Evolutionary conservation across 176 grass and related monocot species (phyloP), one percentile per base, ranked within the genome.

Genomic region (Avena atlantica): DNA sequence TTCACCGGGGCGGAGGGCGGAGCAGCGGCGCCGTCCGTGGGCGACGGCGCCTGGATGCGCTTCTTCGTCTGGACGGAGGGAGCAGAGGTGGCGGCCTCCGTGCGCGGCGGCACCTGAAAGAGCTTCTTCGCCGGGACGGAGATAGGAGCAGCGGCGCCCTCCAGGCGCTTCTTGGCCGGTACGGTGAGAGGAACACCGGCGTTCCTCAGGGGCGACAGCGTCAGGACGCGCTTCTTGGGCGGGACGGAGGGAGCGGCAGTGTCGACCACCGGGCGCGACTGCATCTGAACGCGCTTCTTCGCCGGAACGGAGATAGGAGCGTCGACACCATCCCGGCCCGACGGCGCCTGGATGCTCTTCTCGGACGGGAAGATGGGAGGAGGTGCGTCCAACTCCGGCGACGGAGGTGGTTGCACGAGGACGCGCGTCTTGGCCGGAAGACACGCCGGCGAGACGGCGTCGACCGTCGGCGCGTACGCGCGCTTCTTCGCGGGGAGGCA

Each of bases 401-500:
- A 57, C 2, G 58, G n/a, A 24, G 40, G 16, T 3, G 63, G 58
- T 23, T 61, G 53, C 37, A 83, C 44, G 20, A 48, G 57, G 63
- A 25, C 9, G 48, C 62, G 31, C 83, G 78, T 83, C 73, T 89
- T 89, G 27, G 61, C 48, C 10, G 53, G 57, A 47, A 84, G 12
- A 21, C 64, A 31, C 19, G 8, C 71, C 72, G 48, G 50, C 13
- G 14, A 20, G 19, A 21, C 1, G 2, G n/a, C 23, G 45, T 83
- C 84, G 62, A 21, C 6, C 75, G 24, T 51, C 3, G 80, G 51
- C 31, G 7, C 76, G 9, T 16, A 82, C 3, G 56, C 5, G 3
- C 60, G 83, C 56, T 83, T 68, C 91, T 92, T 86, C 14, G 44
- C 68, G 1, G 51, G 87, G 64, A 80, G 87, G 69, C 85, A 74